Evolutionary conservation across 1,284 basidiomycete species (phyloP), one percentile per base, ranked within the genome.

Genomic region (Sparassis latifolia): DNA sequence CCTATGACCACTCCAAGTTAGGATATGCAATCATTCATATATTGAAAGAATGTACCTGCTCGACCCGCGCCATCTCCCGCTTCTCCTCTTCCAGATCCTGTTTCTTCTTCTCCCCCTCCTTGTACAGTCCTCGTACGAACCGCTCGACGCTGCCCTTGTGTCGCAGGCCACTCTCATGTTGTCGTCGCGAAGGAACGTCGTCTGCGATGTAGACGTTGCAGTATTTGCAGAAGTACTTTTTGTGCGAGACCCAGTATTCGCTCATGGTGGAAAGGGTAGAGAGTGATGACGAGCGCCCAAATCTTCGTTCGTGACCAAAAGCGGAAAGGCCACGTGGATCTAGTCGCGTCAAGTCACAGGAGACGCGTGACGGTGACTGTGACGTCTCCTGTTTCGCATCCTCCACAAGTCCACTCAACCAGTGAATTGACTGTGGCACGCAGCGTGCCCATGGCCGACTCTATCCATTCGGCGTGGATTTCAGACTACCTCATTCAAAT

Each of bases 141-240:
- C 94, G 79, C 64, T 97, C 94, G 55, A 91, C 84, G 67, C 92
- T 97, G 45, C 93, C 93, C 66, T 97, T 91, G 73, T 99, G 97
- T 44, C 92, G 83, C 46, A 96, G 71, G 42, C 97, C 97, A 55
- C 81, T 89, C 70, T 99, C 97, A 67, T 99, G 97, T 54, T 95
- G 92, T 55, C 82, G 77, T 48, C 90, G 81, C 2, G 96, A 98
- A 4, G 94, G 94, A 9, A 82, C 90, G 75, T 97, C 93, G 69
- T 97, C 94, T 51, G 91, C 81, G 56, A 97, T 95, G 71, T 86
- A 92, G 52, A 88, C 90, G 44, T 91, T 88, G 70, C 91, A 93
- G 70, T 92, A 92, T 62, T 89, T 88, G 79, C 89, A 91, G 60
- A 78, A 84, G 67, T 89, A 91, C 56, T 82, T 82, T 68, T 90